Evolutionary conservation across 139 green algal species (phyloP).

Genomic region (Eudorina sp.): DNA sequence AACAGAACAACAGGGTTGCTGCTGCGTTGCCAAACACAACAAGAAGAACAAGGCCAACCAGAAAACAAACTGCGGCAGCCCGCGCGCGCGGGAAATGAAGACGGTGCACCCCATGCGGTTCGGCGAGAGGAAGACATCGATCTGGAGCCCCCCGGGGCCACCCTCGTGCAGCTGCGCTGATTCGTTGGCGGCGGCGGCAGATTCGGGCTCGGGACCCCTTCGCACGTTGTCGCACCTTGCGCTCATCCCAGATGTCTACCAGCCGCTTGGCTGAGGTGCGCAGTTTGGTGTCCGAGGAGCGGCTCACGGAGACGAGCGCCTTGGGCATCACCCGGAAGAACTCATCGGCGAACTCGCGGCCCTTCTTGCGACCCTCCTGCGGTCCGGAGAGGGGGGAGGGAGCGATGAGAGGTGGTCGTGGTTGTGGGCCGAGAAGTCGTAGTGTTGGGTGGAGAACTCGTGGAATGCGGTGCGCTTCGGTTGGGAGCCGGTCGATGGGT

Average conservation of each 20-base stretch:
- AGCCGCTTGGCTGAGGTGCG: slow-evolving; percentile 21
- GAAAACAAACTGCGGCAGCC: too few species aligned
- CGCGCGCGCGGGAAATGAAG: too few species aligned
- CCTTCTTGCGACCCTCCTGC: slow-evolving; percentile 79
- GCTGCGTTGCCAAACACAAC: background rate
- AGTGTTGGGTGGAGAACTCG: too few species aligned
- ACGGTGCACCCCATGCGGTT: too few species aligned
- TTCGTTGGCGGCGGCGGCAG: too few species aligned
- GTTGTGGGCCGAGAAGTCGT: background rate
- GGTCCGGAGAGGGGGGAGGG: slow-evolving; percentile 33
- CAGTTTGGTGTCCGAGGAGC: slow-evolving; percentile 47
- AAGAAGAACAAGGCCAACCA: background rate
- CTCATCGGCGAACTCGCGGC: slow-evolving; percentile 74
- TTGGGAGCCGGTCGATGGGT: too few species aligned
- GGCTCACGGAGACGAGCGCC: background rate
- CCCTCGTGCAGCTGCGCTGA: too few species aligned
- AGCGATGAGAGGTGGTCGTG: background rate
- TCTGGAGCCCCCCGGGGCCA: too few species aligned
- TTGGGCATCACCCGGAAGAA: slow-evolving; percentile 69
- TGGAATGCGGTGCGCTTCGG: too few species aligned
- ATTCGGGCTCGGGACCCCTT: too few species aligned
- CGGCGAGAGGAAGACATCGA: too few species aligned
- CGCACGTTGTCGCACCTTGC: slow-evolving; percentile 28
- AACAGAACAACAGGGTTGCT: background rate
- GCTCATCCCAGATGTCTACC: slow-evolving; percentile 65